Evolutionary conservation across 345 rosid species (phyloP).

Genomic region (Populus deltoides): DNA sequence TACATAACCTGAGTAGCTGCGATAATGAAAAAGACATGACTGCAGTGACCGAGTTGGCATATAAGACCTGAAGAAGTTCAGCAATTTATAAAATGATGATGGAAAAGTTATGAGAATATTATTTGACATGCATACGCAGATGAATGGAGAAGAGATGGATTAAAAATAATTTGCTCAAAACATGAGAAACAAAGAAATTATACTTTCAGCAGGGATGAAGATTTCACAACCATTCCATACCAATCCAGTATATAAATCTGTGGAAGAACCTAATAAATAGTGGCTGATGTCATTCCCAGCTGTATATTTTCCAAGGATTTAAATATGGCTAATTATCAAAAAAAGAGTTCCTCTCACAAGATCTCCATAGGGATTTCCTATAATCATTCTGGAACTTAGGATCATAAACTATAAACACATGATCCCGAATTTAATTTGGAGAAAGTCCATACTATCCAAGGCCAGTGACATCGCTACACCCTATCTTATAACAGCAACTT

Average conservation of each 20-base stretch:
- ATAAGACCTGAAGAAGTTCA: background rate
- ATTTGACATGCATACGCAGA: background rate
- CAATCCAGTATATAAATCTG: background rate
- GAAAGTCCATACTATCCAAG: background rate
- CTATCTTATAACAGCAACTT: background rate
- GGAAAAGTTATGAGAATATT: background rate
- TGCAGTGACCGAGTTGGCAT: background rate
- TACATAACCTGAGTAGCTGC: constrained; percentile 43
- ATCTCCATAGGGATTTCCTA: background rate
- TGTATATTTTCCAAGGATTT: background rate
- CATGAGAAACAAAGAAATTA: background rate
- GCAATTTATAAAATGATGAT: background rate
- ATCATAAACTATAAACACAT: background rate
- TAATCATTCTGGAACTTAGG: background rate
- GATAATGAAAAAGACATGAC: no score
- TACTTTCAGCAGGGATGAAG: background rate
- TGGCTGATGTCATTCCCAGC: background rate
- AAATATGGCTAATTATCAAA: background rate
- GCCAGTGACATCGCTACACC: background rate
- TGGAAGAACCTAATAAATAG: background rate
- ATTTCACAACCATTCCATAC: background rate
- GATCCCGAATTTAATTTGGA: background rate
- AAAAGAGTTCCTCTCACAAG: background rate
- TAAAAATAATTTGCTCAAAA: background rate
- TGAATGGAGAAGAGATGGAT: background rate